A percentile compares a stretch with the other conserved stretches of the same genome.
These are phyloP conservation scores for Mortierella sp. DNA, from an alignment of 371 early-diverging fungal genomes.

Conservation along the genomic window DNA sequence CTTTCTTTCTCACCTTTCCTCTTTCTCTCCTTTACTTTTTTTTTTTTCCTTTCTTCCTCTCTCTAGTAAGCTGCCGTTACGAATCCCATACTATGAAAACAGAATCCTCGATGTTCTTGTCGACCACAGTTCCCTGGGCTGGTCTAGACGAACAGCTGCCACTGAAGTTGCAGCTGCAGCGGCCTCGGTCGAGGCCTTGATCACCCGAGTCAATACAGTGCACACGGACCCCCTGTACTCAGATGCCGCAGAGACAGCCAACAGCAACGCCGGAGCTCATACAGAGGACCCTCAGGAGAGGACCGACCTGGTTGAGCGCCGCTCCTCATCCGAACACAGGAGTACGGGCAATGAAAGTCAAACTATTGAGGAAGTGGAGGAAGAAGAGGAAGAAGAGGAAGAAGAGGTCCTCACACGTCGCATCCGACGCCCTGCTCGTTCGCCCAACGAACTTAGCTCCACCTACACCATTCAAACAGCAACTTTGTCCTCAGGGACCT, in stretches of 20 bases:
- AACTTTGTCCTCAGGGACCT: neutral
- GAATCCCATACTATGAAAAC: slow-evolving; percentile 45
- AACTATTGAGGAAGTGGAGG: neutral
- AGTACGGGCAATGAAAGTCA: neutral
- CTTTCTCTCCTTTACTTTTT: neutral
- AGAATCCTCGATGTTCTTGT: slow-evolving; percentile 34
- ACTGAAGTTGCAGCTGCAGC: slow-evolving; percentile 27
- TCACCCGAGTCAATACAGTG: slow-evolving; percentile 25
- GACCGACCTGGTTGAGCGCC: too few relatives aligned
- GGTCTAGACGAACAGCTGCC: slow-evolving; percentile 35
- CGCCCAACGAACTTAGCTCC: too few relatives aligned
- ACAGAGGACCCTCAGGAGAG: too few relatives aligned
- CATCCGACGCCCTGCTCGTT: too few relatives aligned
- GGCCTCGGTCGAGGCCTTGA: slow-evolving; percentile 11
- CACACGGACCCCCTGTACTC: slow-evolving; percentile 28
- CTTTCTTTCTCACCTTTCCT: neutral
- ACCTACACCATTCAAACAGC: too few relatives aligned
- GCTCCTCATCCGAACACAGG: too few relatives aligned
- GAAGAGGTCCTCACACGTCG: neutral
- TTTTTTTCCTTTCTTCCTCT: neutral
- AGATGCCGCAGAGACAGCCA: neutral
- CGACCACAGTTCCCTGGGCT: slow-evolving; percentile 28
- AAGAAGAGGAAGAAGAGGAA: slow-evolving; percentile 7
- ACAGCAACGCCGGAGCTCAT: slow-evolving; percentile 4
- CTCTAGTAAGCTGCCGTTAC: slow-evolving; percentile 36